phyloP scores from a whole-genome alignment of 345 rosid species.

The Salix brachista region DNA sequence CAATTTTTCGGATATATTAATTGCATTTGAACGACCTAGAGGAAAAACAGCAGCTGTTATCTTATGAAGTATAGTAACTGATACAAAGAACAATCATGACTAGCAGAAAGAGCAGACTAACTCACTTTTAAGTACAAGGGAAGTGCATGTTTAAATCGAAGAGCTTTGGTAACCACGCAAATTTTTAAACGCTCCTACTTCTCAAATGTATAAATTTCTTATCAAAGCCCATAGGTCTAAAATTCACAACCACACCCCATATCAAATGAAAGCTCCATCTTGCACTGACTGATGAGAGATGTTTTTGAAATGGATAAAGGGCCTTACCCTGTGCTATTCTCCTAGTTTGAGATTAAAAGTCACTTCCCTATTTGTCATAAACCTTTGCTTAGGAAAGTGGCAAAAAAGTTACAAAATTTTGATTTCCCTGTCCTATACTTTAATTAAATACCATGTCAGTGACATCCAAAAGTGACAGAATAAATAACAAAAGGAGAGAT shows the following conservation, averaged over 20 bases:
- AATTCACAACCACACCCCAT: neutral
- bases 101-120: neutral
- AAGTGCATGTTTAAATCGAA: neutral
- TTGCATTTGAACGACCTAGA: conserved; percentile 89
- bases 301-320: neutral
- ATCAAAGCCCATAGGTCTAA: neutral
- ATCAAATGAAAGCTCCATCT: neutral
- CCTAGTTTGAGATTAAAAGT: neutral
- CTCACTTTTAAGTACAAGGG: neutral
- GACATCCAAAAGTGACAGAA: neutral
- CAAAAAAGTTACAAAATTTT: neutral
- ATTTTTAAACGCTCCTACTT: neutral
- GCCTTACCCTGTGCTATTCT: neutral
- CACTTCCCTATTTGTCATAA: neutral
- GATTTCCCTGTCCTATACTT: neutral
- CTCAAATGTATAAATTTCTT: neutral
- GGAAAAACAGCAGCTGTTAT: conserved; percentile 3
- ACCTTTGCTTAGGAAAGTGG: neutral
- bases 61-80: neutral
- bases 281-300: neutral
- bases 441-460: neutral
- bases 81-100: neutral
- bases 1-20: conserved; percentile 78
- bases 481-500: no score
- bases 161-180: neutral